Conservation (phyloP, 192 early-diverging fungal species). For the Chytriomyces sp. region DNA sequence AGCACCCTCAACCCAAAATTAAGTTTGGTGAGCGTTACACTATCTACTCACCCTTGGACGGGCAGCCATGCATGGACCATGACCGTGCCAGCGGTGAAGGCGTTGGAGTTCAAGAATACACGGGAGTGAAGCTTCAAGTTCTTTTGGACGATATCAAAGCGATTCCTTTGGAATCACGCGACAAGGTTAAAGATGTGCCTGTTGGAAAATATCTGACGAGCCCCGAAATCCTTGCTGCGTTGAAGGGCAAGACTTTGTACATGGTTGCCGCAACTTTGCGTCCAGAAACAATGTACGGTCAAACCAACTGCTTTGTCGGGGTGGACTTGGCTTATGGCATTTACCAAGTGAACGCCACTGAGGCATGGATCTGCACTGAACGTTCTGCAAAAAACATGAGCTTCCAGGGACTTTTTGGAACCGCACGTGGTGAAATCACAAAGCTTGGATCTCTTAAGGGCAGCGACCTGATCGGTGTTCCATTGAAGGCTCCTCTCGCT, state of each 20-base stretch:
- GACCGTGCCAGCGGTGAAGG: constrained; percentile 94
- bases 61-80: constrained; percentile 99
- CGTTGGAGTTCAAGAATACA: constrained; percentile 93
- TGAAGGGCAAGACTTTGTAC: constrained; percentile 80
- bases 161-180: constrained; percentile 36
- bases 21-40: constrained; percentile 97
- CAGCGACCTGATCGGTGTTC: constrained; percentile 81
- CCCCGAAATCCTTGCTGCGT: constrained; percentile 60
- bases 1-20: constrained; percentile 70
- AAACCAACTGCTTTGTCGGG: constrained; percentile 98
- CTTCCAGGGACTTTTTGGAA: constrained; percentile 82
- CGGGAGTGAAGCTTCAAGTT: constrained; percentile 91
- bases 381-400: constrained; percentile 98
- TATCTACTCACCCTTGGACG: constrained; percentile 93
- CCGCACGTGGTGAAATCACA: constrained; percentile 64
- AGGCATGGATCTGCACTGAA: constrained; percentile 89
- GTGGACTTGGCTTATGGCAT: constrained; percentile 91
- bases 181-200: constrained; percentile 56
- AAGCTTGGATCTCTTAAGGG: constrained; percentile 82
- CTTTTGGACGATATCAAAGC: constrained; percentile 55
- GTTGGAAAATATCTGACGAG: constrained; percentile 53
- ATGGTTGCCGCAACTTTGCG: constrained; percentile 94
- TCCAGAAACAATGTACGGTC: constrained; percentile 99
- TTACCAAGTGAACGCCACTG: constrained; percentile 75
- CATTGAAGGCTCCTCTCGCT: constrained; percentile 87